Base-by-base conservation (phyloP, 805 yeast genomes). In the Ogataea glucozyma region DNA sequence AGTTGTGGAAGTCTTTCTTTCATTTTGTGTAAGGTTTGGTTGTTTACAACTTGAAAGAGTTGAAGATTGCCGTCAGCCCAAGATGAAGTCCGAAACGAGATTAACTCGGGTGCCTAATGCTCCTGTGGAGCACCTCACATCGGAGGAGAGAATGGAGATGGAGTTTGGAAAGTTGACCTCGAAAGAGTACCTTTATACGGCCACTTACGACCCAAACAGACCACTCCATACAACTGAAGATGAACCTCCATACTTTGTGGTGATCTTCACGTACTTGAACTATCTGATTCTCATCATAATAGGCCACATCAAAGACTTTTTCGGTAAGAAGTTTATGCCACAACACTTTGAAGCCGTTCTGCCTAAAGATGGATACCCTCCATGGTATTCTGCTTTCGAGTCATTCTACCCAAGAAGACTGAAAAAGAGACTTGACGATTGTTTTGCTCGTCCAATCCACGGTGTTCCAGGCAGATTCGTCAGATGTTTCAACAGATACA, bases 401-500 rank as follows among this genome's bases (percentile, higher is more conserved):
- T 81, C 87, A 50, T 95, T 93, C 63, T 93, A 90, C 65, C 84
- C 90, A 31, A 83, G 99, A 57, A 82, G 98, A 57, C 76, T 93
- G 73, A 90, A 93, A 64, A 78, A 76, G 54, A 85, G 96, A 66
- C 78, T 93, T 46, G 96, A 87, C 62, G 98, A 91, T 67, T 88
- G 97, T 65, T 93, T 93, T 64, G 88, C 95, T 2, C 81, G 96
- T 62, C 97, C 97, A 31, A 88, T 95, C n/a, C 85, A 86, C 46
- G 98, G 97, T 39, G 98, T 91, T 16, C 98, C 99, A 1, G 99
- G 99, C 20, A 80, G 99, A 63, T 83, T 73, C 58, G 81, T 91
- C 55, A 78, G 81, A 44, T 83, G 96, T 56, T 82, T 84, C 56
- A 90, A 88, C 56, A 79, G 99, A 55, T 67, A 71, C 23, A 75